Percentiles rank a stretch among this genome's conserved stretches.
Evolutionary conservation across 352 stramenopile species (phyloP).

Genomic region (Peronospora farinosa): DNA sequence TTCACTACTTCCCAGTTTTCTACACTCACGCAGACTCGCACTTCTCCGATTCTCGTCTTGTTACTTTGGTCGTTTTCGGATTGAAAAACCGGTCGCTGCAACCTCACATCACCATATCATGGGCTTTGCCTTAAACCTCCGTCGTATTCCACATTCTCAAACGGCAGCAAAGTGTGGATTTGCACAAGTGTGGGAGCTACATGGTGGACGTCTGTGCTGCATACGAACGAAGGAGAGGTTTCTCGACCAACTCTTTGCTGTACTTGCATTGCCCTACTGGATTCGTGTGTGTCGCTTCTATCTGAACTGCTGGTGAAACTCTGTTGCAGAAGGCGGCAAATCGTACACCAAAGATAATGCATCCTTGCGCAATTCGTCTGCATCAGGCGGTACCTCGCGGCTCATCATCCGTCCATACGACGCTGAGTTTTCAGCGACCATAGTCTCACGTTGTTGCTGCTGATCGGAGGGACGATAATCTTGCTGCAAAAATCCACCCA

Average conservation of each 20-base stretch:
- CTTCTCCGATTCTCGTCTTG: conserved; percentile 18
- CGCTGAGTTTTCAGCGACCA: conserved; percentile 28
- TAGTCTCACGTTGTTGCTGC: conserved; percentile 22
- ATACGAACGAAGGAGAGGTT: conserved; percentile 2
- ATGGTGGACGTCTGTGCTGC: conserved; percentile 12
- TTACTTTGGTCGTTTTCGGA: conserved; percentile 13
- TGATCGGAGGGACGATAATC: conserved; percentile 42
- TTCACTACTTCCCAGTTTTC: conserved; percentile 4
- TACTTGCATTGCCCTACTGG: conserved; percentile 15
- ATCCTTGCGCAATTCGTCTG: conserved; percentile 24
- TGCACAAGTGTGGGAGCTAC: conserved; percentile 13
- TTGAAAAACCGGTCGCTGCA: conserved; percentile 11
- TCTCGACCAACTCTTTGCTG: not conserved
- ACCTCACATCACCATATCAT: conserved; percentile 9
- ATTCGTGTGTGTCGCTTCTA: conserved; percentile 20
- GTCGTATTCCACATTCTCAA: conserved; percentile 7
- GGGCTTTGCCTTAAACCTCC: not conserved
- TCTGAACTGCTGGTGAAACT: conserved; percentile 40
- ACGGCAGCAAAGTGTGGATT: conserved; percentile 11
- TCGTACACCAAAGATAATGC: conserved; percentile 28
- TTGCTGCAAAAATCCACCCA: conserved; percentile 57
- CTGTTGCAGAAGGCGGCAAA: conserved; percentile 32
- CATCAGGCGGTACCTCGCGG: conserved; percentile 20
- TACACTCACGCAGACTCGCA: conserved; percentile 8
- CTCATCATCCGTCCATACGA: conserved; percentile 40